A percentile compares a stretch with the other conserved stretches of the same genome.
Conservation (phyloP, 202 grass and related monocot genomes). For the Sporobolus alterniflorus region DNA sequence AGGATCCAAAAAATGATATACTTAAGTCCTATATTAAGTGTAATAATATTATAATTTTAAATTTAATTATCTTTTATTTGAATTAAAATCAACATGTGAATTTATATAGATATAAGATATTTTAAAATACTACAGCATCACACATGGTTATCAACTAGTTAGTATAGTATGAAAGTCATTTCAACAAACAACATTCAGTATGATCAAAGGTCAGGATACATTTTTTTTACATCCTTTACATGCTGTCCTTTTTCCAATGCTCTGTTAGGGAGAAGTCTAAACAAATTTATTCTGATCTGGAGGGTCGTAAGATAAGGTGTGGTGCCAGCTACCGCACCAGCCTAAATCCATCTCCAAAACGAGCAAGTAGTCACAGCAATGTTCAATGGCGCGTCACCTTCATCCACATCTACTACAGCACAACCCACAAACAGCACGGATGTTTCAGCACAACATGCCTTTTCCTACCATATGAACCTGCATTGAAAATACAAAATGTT, state of each 20-base stretch:
- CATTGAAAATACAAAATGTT: not conserved
- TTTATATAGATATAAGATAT: too few species aligned
- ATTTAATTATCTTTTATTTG: too few species aligned
- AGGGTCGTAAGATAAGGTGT: constrained; percentile 9
- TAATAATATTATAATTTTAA: too few species aligned
- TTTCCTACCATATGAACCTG: constrained; percentile 46
- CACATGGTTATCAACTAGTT: too few species aligned
- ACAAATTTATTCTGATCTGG: constrained; percentile 37
- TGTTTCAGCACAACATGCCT: constrained; percentile 34
- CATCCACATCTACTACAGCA: constrained; percentile 36
- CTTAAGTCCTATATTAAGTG: too few species aligned
- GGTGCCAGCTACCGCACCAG: not conserved
- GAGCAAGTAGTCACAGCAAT: constrained; percentile 35
- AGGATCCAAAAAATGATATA: too few species aligned
- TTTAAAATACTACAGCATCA: too few species aligned
- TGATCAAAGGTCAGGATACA: constrained; percentile 26
- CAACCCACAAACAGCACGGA: constrained; percentile 41
- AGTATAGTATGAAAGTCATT: too few species aligned
- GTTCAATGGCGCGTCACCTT: constrained; percentile 29
- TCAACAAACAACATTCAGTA: constrained; percentile 46
- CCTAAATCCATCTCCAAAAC: constrained; percentile 19
- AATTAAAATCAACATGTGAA: too few species aligned
- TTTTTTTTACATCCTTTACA: constrained; percentile 63
- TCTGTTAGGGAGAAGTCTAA: constrained; percentile 34
- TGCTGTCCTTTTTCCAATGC: constrained; percentile 38